Evolutionary conservation across 192 early-diverging fungal species (phyloP).

Genomic region (Haplosporangium gracile): DNA sequence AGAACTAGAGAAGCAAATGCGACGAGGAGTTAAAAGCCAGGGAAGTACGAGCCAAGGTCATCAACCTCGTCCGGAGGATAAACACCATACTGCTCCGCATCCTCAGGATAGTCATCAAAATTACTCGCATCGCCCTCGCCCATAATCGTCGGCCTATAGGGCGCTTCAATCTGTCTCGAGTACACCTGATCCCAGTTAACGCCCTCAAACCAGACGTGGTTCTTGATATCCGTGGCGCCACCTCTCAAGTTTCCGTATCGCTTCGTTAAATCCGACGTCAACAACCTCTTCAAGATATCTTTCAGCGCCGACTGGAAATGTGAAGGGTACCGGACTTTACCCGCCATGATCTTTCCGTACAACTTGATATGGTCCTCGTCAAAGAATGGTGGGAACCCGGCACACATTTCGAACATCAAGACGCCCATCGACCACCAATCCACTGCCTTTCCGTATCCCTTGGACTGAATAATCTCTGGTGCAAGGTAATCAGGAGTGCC

Average conservation of each 20-base stretch:
- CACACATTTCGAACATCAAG: constrained; percentile 95
- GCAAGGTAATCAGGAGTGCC: constrained; percentile 90
- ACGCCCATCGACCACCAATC: constrained; percentile 98
- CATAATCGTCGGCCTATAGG: constrained; percentile 86
- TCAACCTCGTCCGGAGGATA: constrained; percentile 63
- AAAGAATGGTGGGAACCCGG: constrained; percentile 95
- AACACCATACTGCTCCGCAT: constrained; percentile 88
- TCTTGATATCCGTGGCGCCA: constrained; percentile 92
- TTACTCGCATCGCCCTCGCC: constrained; percentile 93
- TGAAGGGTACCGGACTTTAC: constrained; percentile 87
- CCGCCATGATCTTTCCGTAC: constrained; percentile 94
- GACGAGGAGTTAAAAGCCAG: constrained; percentile 70
- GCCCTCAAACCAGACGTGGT: constrained; percentile 95
- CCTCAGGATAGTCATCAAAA: constrained; percentile 96
- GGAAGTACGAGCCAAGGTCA: constrained; percentile 82
- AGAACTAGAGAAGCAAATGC: not conserved
- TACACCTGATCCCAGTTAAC: constrained; percentile 90
- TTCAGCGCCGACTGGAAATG: constrained; percentile 86
- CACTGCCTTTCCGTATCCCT: constrained; percentile 92
- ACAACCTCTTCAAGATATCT: constrained; percentile 86
- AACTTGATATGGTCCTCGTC: constrained; percentile 94
- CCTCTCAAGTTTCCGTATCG: constrained; percentile 89
- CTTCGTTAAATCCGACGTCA: constrained; percentile 86
- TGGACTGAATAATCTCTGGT: constrained; percentile 92
- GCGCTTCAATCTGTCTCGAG: constrained; percentile 81